These are phyloP conservation scores for Penicillium canescens DNA, from an alignment of 495 filamentous ascomycete species.

Conservation along the genomic window DNA sequence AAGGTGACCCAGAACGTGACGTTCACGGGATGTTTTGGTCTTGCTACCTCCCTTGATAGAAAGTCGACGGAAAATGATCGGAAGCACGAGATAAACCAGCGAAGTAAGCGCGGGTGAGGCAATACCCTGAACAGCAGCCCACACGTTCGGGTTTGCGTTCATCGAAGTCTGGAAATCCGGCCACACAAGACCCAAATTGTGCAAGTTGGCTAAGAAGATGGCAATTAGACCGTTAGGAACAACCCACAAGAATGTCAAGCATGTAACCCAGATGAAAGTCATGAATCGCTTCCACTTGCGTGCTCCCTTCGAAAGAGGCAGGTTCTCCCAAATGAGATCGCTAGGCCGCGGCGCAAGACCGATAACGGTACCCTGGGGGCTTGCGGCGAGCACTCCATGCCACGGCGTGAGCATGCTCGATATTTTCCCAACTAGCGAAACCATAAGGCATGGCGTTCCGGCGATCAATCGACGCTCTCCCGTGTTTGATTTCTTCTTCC, in stretches of 20 bases:
- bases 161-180: constrained; percentile 67
- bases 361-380: constrained; percentile 78
- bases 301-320: constrained; percentile 64
- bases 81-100: constrained; percentile 82
- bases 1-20: constrained; percentile 88
- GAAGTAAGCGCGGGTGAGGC: constrained; percentile 89
- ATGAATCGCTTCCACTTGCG: constrained; percentile 71
- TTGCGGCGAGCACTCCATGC: constrained; percentile 79
- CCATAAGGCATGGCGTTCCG: constrained; percentile 87
- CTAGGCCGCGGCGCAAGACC: constrained; percentile 80
- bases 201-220: constrained; percentile 85
- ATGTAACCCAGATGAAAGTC: constrained; percentile 78
- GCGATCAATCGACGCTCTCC: constrained; percentile 78
- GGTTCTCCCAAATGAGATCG: constrained; percentile 96
- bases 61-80: constrained; percentile 85
- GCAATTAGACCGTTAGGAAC: constrained; percentile 95
- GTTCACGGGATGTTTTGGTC: constrained; percentile 88
- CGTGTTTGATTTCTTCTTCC: constrained; percentile 80
- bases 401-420: constrained; percentile 83
- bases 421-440: constrained; percentile 89
- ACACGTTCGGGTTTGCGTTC: constrained; percentile 57
- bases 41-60: constrained; percentile 78
- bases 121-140: constrained; percentile 93
- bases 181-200: constrained; percentile 81
- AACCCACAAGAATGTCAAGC: constrained; percentile 85